Evolutionary conservation across 2,329 filamentous ascomycete genomes (phyloP).

Genomic region (Ceratocystis albifundus): DNA sequence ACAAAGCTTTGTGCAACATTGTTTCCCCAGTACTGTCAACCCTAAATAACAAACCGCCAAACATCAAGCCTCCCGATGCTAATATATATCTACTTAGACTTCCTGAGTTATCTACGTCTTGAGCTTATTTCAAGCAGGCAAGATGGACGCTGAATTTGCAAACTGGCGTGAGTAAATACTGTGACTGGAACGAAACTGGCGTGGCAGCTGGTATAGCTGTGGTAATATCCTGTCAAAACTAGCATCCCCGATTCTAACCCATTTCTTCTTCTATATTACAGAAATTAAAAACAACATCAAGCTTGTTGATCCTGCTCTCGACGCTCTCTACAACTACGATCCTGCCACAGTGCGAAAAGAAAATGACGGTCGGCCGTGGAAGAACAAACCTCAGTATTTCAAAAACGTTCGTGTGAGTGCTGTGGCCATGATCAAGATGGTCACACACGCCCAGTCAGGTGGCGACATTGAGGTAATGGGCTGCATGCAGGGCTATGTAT

Average conservation of each 20-base stretch:
- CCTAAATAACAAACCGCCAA: too few relatives aligned
- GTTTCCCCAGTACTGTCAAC: too few relatives aligned
- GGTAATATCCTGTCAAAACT: not conserved
- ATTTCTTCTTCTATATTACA: conserved; percentile 30
- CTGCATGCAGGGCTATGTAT: conserved; percentile 90
- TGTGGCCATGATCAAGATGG: conserved; percentile 93
- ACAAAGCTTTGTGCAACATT: too few relatives aligned
- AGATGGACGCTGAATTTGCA: conserved; percentile 1
- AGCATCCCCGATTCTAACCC: not conserved
- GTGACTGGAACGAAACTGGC: not conserved
- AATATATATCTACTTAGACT: not conserved
- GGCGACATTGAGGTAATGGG: conserved; percentile 94
- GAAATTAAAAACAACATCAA: conserved; percentile 80
- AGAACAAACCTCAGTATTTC: conserved; percentile 71
- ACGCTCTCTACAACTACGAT: conserved; percentile 84
- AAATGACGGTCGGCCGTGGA: conserved; percentile 69
- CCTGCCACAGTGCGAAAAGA: conserved; percentile 35
- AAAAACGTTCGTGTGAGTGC: conserved; percentile 87
- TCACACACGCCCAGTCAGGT: conserved; percentile 95
- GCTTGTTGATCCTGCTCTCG: conserved; percentile 73
- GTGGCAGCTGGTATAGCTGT: not conserved
- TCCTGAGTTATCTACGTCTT: not conserved
- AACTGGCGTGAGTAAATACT: not conserved
- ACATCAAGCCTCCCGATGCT: too few relatives aligned
- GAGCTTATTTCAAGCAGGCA: not conserved